Conservation (phyloP, 768 basidiomycete genomes). For the Lentinula aciculospora region DNA sequence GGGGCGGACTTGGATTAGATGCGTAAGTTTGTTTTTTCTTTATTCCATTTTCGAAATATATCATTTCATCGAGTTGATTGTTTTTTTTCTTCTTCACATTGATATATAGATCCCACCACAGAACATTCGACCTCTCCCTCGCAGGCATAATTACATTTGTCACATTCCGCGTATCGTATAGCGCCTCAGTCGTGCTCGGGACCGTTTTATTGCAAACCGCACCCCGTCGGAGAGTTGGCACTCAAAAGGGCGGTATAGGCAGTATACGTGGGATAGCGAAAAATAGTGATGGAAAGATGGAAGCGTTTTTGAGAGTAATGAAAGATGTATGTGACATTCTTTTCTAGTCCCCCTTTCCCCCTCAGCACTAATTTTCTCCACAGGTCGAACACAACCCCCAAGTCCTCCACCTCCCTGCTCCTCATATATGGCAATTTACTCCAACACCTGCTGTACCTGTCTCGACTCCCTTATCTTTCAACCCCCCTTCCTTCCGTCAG, state of each 20-base stretch:
- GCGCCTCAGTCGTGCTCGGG: constrained; percentile 78
- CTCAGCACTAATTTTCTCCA: not conserved
- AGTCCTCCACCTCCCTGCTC: constrained; percentile 77
- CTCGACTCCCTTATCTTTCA: not conserved
- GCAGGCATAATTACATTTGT: constrained; percentile 71
- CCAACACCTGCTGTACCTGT: constrained; percentile 29
- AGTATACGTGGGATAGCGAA: constrained; percentile 52
- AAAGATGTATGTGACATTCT: constrained; percentile 76
- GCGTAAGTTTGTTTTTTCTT: constrained; percentile 36
- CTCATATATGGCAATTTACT: constrained; percentile 85
- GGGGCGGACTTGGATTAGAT: constrained; percentile 48
- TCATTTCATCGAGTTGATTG: no score
- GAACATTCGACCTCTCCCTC: constrained; percentile 77
- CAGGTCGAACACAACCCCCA: constrained; percentile 83
- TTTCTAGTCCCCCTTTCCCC: constrained; percentile 3
- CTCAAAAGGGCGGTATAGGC: constrained; percentile 23
- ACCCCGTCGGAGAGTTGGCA: constrained; percentile 53
- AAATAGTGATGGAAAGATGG: constrained; percentile 59
- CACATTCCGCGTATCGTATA: constrained; percentile 82
- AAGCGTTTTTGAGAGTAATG: constrained; percentile 73
- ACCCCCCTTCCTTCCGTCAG: not conserved
- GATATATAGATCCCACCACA: constrained; percentile 44
- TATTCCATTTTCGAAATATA: not conserved
- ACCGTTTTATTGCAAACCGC: constrained; percentile 87
- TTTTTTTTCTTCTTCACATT: not conserved